phyloP scores from a whole-genome alignment of 768 basidiomycete species.

The Xerocomus spinulosus region DNA sequence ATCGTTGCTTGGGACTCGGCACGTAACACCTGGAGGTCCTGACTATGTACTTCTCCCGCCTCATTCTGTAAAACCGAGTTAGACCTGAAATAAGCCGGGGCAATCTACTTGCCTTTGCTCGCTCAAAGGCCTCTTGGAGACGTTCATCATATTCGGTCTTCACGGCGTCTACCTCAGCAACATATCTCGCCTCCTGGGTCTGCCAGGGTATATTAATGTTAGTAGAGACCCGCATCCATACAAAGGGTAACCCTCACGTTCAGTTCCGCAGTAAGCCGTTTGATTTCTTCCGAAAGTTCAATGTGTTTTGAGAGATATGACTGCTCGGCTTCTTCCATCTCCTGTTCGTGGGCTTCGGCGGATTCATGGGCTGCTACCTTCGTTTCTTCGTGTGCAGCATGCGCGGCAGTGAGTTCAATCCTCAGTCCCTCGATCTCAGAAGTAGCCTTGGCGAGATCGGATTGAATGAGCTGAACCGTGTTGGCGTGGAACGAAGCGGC shows the following conservation, averaged over 20 bases:
- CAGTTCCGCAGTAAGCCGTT: slow-evolving; percentile 54
- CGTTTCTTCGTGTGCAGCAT: slow-evolving; percentile 46
- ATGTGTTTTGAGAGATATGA: slow-evolving; percentile 45
- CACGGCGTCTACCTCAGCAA: slow-evolving; percentile 59
- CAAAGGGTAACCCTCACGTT: slow-evolving; percentile 43
- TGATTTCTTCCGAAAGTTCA: slow-evolving; percentile 52
- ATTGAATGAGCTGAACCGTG: slow-evolving; percentile 41
- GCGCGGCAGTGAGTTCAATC: slow-evolving; percentile 41
- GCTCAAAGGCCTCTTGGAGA: slow-evolving; percentile 67
- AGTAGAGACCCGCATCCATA: background rate
- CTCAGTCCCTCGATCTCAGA: slow-evolving; percentile 44
- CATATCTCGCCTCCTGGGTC: slow-evolving; percentile 68
- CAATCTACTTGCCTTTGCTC: slow-evolving; percentile 58
- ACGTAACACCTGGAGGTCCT: slow-evolving; percentile 70
- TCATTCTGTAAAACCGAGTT: slow-evolving; percentile 48
- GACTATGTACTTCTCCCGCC: slow-evolving; percentile 61
- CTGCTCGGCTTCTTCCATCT: slow-evolving; percentile 51
- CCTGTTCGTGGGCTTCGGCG: slow-evolving; percentile 42
- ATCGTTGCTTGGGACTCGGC: slow-evolving; percentile 60
- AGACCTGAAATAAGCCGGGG: background rate
- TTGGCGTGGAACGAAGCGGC: slow-evolving; percentile 41
- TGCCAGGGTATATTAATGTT: slow-evolving; percentile 28
- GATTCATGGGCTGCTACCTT: slow-evolving; percentile 42
- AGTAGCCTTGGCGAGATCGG: slow-evolving; percentile 42
- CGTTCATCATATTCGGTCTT: slow-evolving; percentile 59